Evolutionary conservation across 2,329 filamentous ascomycete genomes (phyloP).

Genomic region (Apiospora koreana): DNA sequence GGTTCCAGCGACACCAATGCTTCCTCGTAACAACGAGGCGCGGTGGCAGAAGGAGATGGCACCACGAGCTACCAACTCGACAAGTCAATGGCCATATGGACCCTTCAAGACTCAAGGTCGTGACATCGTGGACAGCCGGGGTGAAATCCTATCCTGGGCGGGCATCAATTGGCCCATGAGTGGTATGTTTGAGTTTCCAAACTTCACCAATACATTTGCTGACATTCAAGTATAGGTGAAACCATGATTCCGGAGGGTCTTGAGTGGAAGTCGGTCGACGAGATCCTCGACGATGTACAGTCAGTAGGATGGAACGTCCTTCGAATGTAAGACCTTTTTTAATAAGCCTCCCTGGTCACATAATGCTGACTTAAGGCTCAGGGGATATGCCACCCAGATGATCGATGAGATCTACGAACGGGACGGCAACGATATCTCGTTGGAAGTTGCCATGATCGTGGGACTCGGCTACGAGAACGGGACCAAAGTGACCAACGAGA

Average conservation of each 20-base stretch:
- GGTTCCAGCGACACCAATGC: slow-evolving; percentile 15
- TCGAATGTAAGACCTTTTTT: slow-evolving; percentile 37
- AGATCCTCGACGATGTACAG: slow-evolving; percentile 49
- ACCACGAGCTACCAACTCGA: slow-evolving; percentile 21
- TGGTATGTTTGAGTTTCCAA: slow-evolving; percentile 20
- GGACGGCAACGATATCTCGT: slow-evolving; percentile 39
- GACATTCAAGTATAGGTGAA: slow-evolving; percentile 36
- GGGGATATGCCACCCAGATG: slow-evolving; percentile 57
- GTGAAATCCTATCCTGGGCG: slow-evolving; percentile 38
- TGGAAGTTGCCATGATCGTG: slow-evolving; percentile 38
- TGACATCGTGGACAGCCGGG: slow-evolving; percentile 38
- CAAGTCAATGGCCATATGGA: slow-evolving; percentile 36
- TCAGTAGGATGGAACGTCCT: slow-evolving; percentile 57
- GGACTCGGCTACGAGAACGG: slow-evolving; percentile 50
- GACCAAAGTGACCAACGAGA: slow-evolving; percentile 44
- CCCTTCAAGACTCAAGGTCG: slow-evolving; percentile 40
- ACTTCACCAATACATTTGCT: slow-evolving; percentile 15
- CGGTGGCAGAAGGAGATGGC: slow-evolving; percentile 15
- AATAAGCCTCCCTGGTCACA: background rate
- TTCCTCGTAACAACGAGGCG: slow-evolving; percentile 16
- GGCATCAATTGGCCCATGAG: slow-evolving; percentile 40
- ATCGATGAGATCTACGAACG: slow-evolving; percentile 48
- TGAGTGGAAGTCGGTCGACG: slow-evolving; percentile 51
- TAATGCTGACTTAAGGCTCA: slow-evolving; percentile 16
- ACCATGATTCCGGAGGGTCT: slow-evolving; percentile 59